Evolutionary conservation across 306 rosid genomes (phyloP), one percentile per base, ranked within the genome.

Genomic region (Luffa acutangula): DNA sequence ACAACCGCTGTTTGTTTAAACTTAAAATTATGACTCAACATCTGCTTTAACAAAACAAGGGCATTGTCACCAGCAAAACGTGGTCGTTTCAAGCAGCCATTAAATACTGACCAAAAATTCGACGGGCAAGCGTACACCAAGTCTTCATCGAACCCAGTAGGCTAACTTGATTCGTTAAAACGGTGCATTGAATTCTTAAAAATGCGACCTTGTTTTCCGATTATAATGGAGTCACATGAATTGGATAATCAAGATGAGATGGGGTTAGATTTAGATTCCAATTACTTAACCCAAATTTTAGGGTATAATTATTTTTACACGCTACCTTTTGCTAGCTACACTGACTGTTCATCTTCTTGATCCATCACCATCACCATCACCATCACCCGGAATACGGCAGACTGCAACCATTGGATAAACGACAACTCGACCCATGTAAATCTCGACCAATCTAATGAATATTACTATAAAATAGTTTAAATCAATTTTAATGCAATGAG

Each of bases 331-430:
- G 15, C 78, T 49, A 31, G 60, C 60, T 73, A 51, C 59, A 33
- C 9, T 36, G n/a, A 15, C 37, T 39, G 66, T 18, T 25, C 67
- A 12, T 42, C 52, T 36, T 76, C 51, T n/a, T 57, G 64, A 12
- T 36, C 52, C 52, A 66, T 39, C 74, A 11, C 37, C 66, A 5
- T 60, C 74, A 11, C 37, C 66, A 5, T 60, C 67, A 34, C 42
- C 52, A 5, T 76, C 36, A 76, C 36, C 80, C 80, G 37, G 80
- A 57, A 58, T 76, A 76, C 7, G 80, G 69, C 60, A 76, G 80
- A 54, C 80, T 76, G 67, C 69, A 76, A 9, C 39, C 49, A 76
- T 37, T 5, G 56, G 20, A 12, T 36, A 72, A 72, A 42, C 4
- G 37, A 46, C 10, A 52, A 18, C 48, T 10, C 18, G 41, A 76